Conservation (phyloP, 140 eudicot species). For the Flaveria floridana region DNA sequence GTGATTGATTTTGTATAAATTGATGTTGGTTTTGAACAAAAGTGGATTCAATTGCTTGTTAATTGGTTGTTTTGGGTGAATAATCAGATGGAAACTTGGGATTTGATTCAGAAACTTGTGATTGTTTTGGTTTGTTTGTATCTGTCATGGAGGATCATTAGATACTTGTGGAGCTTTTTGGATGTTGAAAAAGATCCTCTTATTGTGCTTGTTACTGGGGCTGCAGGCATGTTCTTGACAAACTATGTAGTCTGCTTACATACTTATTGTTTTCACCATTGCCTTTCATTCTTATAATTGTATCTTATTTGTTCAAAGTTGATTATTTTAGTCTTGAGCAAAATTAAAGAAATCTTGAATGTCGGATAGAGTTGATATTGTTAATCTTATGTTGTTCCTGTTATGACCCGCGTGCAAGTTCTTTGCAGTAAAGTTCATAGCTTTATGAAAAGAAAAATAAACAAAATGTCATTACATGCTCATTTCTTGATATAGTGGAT, state of each 20-base stretch:
- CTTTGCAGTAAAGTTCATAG: constrained; percentile 15
- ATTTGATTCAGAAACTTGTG: constrained; percentile 48
- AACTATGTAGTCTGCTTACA: constrained; percentile 7
- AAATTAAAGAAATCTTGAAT: too few relatives aligned
- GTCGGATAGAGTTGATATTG: neutral
- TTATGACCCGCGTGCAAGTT: neutral
- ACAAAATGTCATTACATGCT: neutral
- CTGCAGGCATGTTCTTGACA: constrained; percentile 72
- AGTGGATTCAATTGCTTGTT: neutral
- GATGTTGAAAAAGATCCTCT: constrained; percentile 71
- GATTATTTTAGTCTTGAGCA: neutral
- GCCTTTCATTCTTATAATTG: neutral
- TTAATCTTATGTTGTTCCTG: too few relatives aligned
- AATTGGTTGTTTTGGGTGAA: constrained; percentile 9
- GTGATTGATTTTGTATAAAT: constrained; percentile 16
- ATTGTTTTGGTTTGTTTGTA: constrained; percentile 49
- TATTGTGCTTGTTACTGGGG: constrained; percentile 76
- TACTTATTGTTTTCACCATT: neutral
- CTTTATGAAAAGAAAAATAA: constrained; percentile 7
- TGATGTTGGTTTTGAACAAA: constrained; percentile 3
- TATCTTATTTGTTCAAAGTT: neutral
- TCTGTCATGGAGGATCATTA: constrained; percentile 63
- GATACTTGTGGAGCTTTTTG: constrained; percentile 67
- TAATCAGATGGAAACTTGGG: constrained; percentile 47
- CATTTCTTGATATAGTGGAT: constrained; percentile 5